Percentiles rank a stretch among this genome's conserved stretches.
Conservation (phyloP, 1,284 basidiomycete genomes). For the Moniliella sp. region DNA sequence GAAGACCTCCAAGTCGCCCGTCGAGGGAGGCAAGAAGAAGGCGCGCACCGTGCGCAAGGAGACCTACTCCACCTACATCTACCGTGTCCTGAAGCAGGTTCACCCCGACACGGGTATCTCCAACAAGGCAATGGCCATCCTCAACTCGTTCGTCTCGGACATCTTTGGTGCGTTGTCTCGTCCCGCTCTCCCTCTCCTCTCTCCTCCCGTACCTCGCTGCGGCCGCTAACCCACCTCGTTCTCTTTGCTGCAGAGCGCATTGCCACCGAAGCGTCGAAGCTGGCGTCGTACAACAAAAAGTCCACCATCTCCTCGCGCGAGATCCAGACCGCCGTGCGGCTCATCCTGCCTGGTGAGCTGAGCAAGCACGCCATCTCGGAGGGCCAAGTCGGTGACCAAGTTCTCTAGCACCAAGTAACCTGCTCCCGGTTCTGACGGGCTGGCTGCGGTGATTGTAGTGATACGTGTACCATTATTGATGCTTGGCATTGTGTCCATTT, state of each 20-base stretch:
- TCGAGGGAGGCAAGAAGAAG: conserved; percentile 47
- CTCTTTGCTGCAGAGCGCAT: no score
- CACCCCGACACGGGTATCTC: conserved; percentile 37
- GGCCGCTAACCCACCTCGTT: no score
- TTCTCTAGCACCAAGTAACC: conserved; percentile 39
- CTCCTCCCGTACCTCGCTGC: no score
- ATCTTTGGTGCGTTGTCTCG: no score
- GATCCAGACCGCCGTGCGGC: conserved; percentile 34
- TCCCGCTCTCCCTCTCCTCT: no score
- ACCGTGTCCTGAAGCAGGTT: conserved; percentile 44
- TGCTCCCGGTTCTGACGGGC: no score
- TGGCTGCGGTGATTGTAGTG: no score
- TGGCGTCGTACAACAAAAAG: conserved; percentile 35
- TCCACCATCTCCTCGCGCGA: conserved; percentile 35
- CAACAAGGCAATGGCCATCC: conserved; percentile 37
- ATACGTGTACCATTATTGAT: no score
- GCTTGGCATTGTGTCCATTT: no score
- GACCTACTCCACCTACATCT: conserved; percentile 36
- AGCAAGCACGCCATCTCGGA: conserved; percentile 66
- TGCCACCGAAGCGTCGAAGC: conserved; percentile 34
- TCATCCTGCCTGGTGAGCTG: conserved; percentile 44
- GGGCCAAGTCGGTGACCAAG: conserved; percentile 47
- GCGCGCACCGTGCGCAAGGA: conserved; percentile 44
- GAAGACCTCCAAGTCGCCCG: conserved; percentile 34
- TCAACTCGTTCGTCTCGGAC: conserved; percentile 37